Base-by-base conservation (phyloP, 2,329 filamentous ascomycete genomes). In the Colletotrichum gigasporum region DNA sequence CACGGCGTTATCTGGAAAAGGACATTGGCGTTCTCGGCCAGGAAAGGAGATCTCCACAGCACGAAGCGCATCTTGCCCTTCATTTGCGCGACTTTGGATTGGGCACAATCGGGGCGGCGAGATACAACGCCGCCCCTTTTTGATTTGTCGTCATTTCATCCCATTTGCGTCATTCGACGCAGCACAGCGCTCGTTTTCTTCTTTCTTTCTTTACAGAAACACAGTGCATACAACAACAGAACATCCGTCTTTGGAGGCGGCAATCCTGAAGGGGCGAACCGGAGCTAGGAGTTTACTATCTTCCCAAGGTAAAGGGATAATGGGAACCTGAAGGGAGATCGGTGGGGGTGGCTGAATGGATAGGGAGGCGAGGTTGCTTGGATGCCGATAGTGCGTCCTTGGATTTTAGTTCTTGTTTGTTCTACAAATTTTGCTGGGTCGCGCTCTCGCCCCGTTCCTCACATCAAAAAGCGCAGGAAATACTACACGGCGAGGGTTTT, bases 231-330 rank as follows among this genome's bases (percentile, higher is more conserved):
- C 12, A 22, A 32, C 12, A 34, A 60, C 26, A 51, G 56, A 39
- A 39, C 22, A 48, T 22, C 34, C 20, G 54, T 41, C 32, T 2
- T 37, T 37, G 20, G 30, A 47, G 53, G 47, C 53, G 53, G 41
- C n/a, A 20, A 28, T 10, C 42, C 22, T 47, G 37, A 30, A 20
- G 32, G 22, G 48, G 62, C 48, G 41, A 65, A 55, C 5, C 14
- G 62, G 62, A 54, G 62, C 62, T 7, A 14, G 62, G 62, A 65
- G 62, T 62, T 62, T 51, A 50, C 22, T 48, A 22, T 50, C 41
- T 60, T 37, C 39, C 32, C 61, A 32, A 14, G n/a, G n/a, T 45
- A 18, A 20, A n/a, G 51, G 37, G 30, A 52, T 42, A 51, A 50
- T 28, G 44, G 35, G 35, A 22, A 39, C 24, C 20, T 12, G 24